Percentiles rank a stretch among this genome's conserved stretches.
Conservation (phyloP, 2,329 filamentous ascomycete genomes). For the Atkinsonella hypoxylon region DNA sequence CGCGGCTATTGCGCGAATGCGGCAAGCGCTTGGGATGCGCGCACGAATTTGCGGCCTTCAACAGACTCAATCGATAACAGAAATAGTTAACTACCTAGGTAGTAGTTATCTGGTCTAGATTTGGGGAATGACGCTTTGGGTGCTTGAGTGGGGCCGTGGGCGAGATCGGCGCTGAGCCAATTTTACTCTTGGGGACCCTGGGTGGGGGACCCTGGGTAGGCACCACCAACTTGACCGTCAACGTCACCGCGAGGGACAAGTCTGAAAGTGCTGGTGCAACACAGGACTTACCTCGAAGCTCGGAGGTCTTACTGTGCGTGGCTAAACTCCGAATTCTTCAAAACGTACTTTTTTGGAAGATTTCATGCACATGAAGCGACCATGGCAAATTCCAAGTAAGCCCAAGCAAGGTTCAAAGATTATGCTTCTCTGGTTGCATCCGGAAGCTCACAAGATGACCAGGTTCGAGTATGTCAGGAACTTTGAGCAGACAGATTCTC, state of each 20-base stretch:
- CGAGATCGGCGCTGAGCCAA: too few species aligned
- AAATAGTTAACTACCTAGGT: too few species aligned
- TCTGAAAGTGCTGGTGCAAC: too few species aligned
- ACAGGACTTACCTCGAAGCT: not conserved
- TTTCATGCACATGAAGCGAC: conserved; percentile 5
- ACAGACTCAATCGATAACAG: not conserved
- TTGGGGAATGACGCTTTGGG: not conserved
- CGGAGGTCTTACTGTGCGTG: not conserved
- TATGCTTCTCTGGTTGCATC: not conserved
- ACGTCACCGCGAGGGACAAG: too few species aligned
- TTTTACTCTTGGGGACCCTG: too few species aligned
- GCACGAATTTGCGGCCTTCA: not conserved
- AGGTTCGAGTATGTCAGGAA: conserved; percentile 90
- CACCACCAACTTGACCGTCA: too few species aligned
- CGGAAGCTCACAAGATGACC: conserved; percentile 1
- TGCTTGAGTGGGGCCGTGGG: not conserved
- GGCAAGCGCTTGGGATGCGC: not conserved
- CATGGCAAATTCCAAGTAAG: conserved; percentile 47
- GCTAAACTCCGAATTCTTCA: not conserved
- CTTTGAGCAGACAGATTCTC: conserved; percentile 71
- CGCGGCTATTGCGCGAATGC: not conserved
- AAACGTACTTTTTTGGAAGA: not conserved
- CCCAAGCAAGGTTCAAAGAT: not conserved
- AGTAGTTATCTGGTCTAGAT: not conserved
- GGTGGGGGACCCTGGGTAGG: too few species aligned